Percentiles rank a stretch among this genome's conserved stretches.
Conservation (phyloP, 768 basidiomycete genomes). For the Russula foetens region DNA sequence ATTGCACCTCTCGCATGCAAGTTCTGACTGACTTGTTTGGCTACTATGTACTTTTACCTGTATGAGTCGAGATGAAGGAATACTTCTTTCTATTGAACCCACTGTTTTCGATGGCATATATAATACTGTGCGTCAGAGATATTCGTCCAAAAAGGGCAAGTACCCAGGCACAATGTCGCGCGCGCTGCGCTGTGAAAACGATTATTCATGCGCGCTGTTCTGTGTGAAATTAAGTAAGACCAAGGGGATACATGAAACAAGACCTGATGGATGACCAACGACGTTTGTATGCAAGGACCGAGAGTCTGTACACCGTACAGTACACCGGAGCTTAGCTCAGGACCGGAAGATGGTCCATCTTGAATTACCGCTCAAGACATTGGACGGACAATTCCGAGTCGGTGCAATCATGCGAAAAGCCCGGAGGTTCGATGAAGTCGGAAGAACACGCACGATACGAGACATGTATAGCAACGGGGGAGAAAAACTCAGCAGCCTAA, state of each 20-base stretch:
- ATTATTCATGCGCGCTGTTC: neutral
- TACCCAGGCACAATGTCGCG: neutral
- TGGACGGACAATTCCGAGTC: neutral
- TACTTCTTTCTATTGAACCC: too few species aligned
- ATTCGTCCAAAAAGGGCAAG: neutral
- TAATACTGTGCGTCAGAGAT: too few species aligned
- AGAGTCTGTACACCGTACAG: neutral
- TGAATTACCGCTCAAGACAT: neutral
- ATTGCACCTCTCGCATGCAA: too few species aligned
- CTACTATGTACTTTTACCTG: neutral
- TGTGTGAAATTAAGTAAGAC: too few species aligned
- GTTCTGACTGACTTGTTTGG: too few species aligned
- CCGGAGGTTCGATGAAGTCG: neutral
- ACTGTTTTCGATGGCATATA: too few species aligned
- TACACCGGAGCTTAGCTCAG: constrained; percentile 2
- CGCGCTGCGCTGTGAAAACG: neutral
- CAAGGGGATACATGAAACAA: neutral
- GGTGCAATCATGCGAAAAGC: neutral
- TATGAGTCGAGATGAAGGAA: neutral
- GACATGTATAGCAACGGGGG: too few species aligned
- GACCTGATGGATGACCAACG: neutral
- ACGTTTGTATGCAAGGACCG: neutral
- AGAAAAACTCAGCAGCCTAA: too few species aligned
- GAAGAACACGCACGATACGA: too few species aligned
- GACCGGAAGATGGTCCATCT: neutral